A percentile compares a stretch with the other conserved stretches of the same genome.
Evolutionary conservation across 306 rosid species (phyloP).

Genomic region (Neltuma alba): DNA sequence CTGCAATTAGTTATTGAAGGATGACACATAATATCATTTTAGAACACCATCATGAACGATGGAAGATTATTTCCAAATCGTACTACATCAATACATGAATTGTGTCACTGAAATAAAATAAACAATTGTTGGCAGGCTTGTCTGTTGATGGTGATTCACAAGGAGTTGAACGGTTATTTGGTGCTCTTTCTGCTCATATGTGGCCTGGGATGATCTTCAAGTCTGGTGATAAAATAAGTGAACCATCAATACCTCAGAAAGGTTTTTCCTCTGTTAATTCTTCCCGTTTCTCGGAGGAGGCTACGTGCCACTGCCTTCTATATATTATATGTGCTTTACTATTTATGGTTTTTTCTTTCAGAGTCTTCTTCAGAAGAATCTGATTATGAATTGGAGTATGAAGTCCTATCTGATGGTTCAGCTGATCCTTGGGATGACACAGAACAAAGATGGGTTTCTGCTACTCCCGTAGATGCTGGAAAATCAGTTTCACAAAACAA

Average conservation of each 20-base stretch:
- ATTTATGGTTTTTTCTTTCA: constrained; percentile 40
- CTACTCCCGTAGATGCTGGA: constrained; percentile 49
- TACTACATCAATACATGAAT: constrained; percentile 15
- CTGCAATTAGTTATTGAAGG: constrained; percentile 19
- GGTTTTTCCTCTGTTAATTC: constrained; percentile 45
- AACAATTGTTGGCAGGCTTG: constrained; percentile 61
- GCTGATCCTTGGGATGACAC: constrained; percentile 77
- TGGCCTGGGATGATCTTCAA: constrained; percentile 96
- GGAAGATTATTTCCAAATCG: background rate
- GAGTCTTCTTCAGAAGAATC: constrained; percentile 87
- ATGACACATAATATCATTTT: background rate
- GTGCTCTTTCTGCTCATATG: constrained; percentile 93
- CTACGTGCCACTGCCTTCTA: background rate
- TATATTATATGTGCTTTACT: background rate
- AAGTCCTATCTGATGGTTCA: constrained; percentile 67
- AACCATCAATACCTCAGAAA: constrained; percentile 64
- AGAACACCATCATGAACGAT: constrained; percentile 7
- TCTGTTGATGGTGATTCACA: constrained; percentile 83
- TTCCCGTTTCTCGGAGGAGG: constrained; percentile 9
- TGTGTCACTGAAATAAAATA: constrained; percentile 4
- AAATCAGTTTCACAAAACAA: constrained; percentile 37
- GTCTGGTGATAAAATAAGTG: constrained; percentile 71
- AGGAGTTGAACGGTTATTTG: constrained; percentile 84
- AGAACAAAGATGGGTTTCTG: constrained; percentile 66
- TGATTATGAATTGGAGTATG: constrained; percentile 81